These are phyloP conservation scores for Triticum urartu DNA, from an alignment of 176 grass and related monocot genomes.

Conservation along the genomic window DNA sequence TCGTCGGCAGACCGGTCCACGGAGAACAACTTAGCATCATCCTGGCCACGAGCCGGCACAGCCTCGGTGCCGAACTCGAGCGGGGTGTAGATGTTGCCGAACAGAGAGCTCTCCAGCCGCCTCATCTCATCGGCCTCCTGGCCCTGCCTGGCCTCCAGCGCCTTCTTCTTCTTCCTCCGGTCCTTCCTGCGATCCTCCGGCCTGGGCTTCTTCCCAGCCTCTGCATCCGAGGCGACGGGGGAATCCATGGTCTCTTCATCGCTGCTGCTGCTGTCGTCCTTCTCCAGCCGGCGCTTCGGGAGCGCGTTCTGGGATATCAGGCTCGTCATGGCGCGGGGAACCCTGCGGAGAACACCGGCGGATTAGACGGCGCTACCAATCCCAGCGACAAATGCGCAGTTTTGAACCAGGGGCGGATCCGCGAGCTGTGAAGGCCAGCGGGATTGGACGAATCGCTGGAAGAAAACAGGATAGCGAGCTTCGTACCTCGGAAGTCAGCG, in stretches of 20 bases:
- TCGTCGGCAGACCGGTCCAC: constrained; percentile 49
- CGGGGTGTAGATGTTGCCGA: constrained; percentile 51
- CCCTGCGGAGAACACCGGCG: not conserved
- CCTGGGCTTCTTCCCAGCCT: constrained; percentile 13
- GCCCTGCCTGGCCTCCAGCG: not conserved
- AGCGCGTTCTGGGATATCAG: constrained; percentile 65
- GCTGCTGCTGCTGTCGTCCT: not conserved
- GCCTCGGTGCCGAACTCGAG: constrained; percentile 56
- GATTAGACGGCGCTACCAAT: not conserved
- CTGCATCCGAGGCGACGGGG: too few relatives aligned
- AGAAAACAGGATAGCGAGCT: too few relatives aligned
- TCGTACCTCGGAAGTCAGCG: too few relatives aligned
- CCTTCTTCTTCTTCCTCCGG: constrained; percentile 50
- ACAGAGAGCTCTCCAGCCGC: constrained; percentile 60
- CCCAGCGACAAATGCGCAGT: not conserved
- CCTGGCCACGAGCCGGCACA: not conserved
- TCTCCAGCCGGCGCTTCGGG: constrained; percentile 35
- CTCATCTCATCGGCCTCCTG: constrained; percentile 63
- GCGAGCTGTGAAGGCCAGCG: too few relatives aligned
- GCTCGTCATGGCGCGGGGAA: constrained; percentile 38
- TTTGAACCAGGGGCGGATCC: too few relatives aligned
- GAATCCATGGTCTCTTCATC: too few relatives aligned
- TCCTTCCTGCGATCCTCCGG: not conserved
- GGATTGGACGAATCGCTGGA: too few relatives aligned
- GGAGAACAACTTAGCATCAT: constrained; percentile 43